Percentiles rank a stretch among this genome's conserved stretches.
phyloP scores from a whole-genome alignment of 306 rosid genomes.

The Acacia melanoxylon region DNA sequence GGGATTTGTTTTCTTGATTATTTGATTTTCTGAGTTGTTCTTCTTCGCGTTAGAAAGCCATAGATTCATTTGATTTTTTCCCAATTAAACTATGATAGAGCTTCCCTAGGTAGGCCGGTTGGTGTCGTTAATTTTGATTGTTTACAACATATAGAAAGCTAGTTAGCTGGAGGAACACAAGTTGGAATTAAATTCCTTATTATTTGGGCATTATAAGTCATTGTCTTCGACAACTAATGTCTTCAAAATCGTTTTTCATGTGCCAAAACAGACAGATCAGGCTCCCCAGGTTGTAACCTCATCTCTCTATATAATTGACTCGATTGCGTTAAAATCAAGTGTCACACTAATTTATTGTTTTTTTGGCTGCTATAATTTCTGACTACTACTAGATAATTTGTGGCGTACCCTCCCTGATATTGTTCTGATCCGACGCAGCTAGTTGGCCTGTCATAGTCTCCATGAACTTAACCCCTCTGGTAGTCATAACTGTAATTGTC shows the following conservation, averaged over 20 bases:
- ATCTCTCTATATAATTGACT: background rate
- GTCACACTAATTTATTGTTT: background rate
- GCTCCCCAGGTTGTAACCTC: background rate
- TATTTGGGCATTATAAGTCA: background rate
- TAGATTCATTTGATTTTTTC: background rate
- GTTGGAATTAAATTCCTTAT: constrained; percentile 1
- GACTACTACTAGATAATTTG: background rate
- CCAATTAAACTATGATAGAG: background rate
- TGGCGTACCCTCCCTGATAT: constrained; percentile 6
- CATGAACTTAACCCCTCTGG: background rate
- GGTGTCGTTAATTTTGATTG: background rate
- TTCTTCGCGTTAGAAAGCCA: background rate
- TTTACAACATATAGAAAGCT: background rate
- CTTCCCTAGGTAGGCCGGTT: background rate
- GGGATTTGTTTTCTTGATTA: background rate
- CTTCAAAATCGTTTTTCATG: background rate
- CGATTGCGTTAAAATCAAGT: background rate
- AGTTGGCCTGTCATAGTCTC: constrained; percentile 21
- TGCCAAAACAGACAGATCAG: background rate
- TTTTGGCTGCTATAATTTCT: constrained; percentile 4
- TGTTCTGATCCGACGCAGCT: background rate
- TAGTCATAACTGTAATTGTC: background rate
- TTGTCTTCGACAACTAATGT: background rate
- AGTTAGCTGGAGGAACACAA: background rate
- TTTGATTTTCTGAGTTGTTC: constrained; percentile 19